Evolutionary conservation across 257 asterid genomes (phyloP), one percentile per base, ranked within the genome.

Genomic region (Euphrasia confusa): DNA sequence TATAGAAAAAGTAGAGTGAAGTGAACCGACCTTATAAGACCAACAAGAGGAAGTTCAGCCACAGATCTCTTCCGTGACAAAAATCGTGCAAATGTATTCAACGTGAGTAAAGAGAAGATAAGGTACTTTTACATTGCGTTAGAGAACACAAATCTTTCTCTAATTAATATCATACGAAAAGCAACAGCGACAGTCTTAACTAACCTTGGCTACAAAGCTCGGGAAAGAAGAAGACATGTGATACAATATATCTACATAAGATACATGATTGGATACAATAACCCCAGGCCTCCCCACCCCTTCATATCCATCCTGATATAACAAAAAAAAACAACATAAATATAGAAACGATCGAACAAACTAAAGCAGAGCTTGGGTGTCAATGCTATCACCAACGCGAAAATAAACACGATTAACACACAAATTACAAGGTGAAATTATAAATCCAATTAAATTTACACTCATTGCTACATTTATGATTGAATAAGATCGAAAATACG

Each of bases 151-250:
- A 4, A 39, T 10, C 26, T 58, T 39, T 61, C 56, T 17, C 48
- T 9, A 42, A 42, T 10, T 14, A 48, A 58, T 59, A 42, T 26
- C 60, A 60, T 18, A 69, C 37, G 24, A 39, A 58, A 15, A 60
- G 52, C 18, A 47, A n/a, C 52, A 40, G 21, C 24, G 5, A 61
- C 64, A 66, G 66, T 37, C 28, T 68, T 69, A 57, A 75, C 86
- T 65, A 66, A 93, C 99, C 96, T 93, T 93, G 40, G 99, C 96
- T 54, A 89, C 99, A 72, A 93, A 93, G 80, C 97, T 93, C 49
- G 99, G 95, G 74, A 93, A 93, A 64, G 86, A 85, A 58, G 84
- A 69, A 13, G 94, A 89, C 97, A 79, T 82, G 76, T 93, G 97
- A 77, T 87, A 93, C 73, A 93, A 71, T 72, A 93, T 93, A 81